A percentile compares a stretch with the other conserved stretches of the same genome.
Conservation (phyloP, 768 basidiomycete species). For the Clathrus columnatus region DNA sequence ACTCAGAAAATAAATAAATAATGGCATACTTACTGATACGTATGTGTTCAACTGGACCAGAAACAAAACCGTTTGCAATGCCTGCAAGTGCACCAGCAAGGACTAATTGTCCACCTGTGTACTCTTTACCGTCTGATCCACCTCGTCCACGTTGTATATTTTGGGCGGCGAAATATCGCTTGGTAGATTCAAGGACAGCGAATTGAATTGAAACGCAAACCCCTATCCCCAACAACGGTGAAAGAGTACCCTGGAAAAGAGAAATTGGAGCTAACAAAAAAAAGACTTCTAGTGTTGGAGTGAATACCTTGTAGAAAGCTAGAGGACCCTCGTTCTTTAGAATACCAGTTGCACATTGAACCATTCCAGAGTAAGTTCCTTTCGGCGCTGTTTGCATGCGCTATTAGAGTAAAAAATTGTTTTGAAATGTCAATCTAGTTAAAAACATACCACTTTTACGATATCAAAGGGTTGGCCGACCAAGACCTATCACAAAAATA, state of each 20-base stretch:
- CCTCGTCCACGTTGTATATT: constrained; percentile 54
- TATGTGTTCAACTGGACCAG: constrained; percentile 95
- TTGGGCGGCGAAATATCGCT: constrained; percentile 62
- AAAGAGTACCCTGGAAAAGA: constrained; percentile 66
- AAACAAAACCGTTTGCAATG: constrained; percentile 84
- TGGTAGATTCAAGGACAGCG: constrained; percentile 77
- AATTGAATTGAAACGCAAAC: constrained; percentile 96
- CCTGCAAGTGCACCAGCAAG: constrained; percentile 78
- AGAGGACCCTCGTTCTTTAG: constrained; percentile 85
- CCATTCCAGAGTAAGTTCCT: constrained; percentile 82
- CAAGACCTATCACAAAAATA: constrained; percentile 45
- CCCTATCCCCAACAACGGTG: constrained; percentile 86
- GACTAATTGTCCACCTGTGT: constrained; percentile 60
- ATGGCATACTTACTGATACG: constrained; percentile 69
- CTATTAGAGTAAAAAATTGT: constrained; percentile 30
- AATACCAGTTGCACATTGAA: constrained; percentile 86
- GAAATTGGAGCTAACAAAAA: background rate
- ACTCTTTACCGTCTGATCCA: constrained; percentile 52
- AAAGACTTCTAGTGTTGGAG: constrained; percentile 4
- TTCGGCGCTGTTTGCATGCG: constrained; percentile 91
- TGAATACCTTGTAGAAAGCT: constrained; percentile 85
- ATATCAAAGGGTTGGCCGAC: constrained; percentile 96
- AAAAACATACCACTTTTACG: constrained; percentile 79
- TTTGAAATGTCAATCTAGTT: background rate
- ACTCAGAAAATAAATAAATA: background rate